These are phyloP conservation scores for Pisolithus albus DNA, from an alignment of 768 basidiomycete genomes.

Conservation along the genomic window DNA sequence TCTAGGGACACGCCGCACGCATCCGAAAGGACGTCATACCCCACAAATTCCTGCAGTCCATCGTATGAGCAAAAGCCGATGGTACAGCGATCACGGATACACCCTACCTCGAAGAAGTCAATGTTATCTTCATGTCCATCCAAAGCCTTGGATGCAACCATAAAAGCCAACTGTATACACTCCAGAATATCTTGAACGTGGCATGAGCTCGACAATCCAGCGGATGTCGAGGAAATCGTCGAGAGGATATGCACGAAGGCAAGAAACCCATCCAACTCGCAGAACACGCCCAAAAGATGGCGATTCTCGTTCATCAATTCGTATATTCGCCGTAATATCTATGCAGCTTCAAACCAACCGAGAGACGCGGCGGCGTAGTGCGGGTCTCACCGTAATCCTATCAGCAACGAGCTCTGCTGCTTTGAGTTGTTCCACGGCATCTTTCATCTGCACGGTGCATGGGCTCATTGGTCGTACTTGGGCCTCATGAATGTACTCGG, in stretches of 20 bases:
- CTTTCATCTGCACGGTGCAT: conserved; percentile 51
- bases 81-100: conserved; percentile 25
- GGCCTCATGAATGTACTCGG: conserved; percentile 22
- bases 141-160: conserved; percentile 60
- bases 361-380: background rate
- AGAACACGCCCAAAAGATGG: conserved; percentile 65
- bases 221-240: conserved; percentile 34
- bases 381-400: conserved; percentile 45
- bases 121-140: conserved; percentile 48
- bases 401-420: conserved; percentile 38
- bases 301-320: conserved; percentile 60
- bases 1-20: conserved; percentile 50
- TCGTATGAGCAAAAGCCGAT: conserved; percentile 12
- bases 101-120: conserved; percentile 59
- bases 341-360: background rate
- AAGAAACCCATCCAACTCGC: conserved; percentile 78
- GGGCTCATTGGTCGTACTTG: background rate
- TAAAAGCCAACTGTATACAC: conserved; percentile 54
- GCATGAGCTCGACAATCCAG: conserved; percentile 24
- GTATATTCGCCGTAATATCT: conserved; percentile 65
- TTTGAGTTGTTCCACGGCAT: conserved; percentile 65
- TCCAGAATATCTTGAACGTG: conserved; percentile 41
- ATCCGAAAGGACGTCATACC: conserved; percentile 56
- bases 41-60: conserved; percentile 35
- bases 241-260: conserved; percentile 68